Conservation (phyloP, 345 rosid genomes). For the Populus alba region DNA sequence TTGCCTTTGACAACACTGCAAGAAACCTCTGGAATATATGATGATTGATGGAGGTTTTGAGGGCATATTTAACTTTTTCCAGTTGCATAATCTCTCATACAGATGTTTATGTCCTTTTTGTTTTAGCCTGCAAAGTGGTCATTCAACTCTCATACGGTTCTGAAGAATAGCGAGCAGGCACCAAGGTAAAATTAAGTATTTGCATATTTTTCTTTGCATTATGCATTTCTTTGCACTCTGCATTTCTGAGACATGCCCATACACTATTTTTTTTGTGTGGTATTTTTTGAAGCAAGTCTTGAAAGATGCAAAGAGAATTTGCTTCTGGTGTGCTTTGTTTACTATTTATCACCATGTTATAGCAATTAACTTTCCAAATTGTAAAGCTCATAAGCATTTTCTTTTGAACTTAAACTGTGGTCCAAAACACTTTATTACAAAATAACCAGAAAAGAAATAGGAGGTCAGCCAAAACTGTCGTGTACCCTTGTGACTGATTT, state of each 20-base stretch:
- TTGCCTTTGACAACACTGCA: too few species aligned
- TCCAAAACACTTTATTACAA: neutral
- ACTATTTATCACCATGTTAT: too few species aligned
- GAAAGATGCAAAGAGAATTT: too few species aligned
- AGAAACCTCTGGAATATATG: too few species aligned
- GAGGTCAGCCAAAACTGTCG: too few species aligned
- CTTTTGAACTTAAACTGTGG: neutral
- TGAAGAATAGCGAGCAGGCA: conserved; percentile 82
- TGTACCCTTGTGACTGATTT: too few species aligned
- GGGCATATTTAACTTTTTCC: neutral
- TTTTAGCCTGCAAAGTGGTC: conserved; percentile 87
- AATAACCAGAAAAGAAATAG: neutral
- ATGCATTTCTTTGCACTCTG: neutral
- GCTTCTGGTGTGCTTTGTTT: too few species aligned
- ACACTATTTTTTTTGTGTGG: neutral
- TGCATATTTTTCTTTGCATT: neutral
- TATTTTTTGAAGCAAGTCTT: neutral
- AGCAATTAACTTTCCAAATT: too few species aligned
- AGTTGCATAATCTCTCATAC: conserved; percentile 13
- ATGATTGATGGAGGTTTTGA: neutral
- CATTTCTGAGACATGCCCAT: neutral
- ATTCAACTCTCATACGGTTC: conserved; percentile 72
- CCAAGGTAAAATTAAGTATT: conserved; percentile 52
- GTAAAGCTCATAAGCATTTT: too few species aligned
- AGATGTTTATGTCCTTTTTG: conserved; percentile 10